Conservation (phyloP, 495 filamentous ascomycete species). For the Choiromyces venosus region DNA sequence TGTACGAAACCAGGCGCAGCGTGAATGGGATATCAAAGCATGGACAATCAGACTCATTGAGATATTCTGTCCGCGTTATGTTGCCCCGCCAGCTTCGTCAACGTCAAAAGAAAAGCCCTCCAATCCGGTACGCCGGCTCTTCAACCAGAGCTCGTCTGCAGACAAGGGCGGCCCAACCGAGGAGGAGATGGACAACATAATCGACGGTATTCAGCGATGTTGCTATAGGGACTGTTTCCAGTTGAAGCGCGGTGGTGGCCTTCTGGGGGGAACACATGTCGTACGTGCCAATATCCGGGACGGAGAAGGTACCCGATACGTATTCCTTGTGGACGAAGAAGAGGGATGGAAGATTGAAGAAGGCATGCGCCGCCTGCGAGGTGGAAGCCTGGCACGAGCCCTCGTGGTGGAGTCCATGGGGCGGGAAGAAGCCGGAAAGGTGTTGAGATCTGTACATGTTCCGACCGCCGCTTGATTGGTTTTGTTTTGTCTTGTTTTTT, state of each 20-base stretch:
- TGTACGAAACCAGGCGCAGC: conserved; percentile 64
- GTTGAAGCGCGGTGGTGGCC: conserved; percentile 30
- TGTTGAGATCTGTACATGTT: conserved; percentile 30
- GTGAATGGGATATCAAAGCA: conserved; percentile 97
- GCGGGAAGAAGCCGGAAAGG: conserved; percentile 36
- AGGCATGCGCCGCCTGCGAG: conserved; percentile 66
- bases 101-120: conserved; percentile 11
- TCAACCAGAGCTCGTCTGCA: conserved; percentile 13
- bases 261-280: conserved; percentile 55
- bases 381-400: conserved; percentile 50
- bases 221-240: conserved; percentile 35
- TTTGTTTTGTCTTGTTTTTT: background rate
- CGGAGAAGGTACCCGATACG: conserved; percentile 71
- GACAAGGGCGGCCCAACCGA: conserved; percentile 25
- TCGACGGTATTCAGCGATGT: conserved; percentile 30
- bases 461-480: conserved; percentile 22
- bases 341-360: conserved; percentile 92
- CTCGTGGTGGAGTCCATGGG: conserved; percentile 46
- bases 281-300: conserved; percentile 77
- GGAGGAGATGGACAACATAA: conserved; percentile 33
- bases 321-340: conserved; percentile 74
- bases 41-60: conserved; percentile 93
- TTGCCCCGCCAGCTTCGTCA: conserved; percentile 25
- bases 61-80: conserved; percentile 67
- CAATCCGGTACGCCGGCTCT: conserved; percentile 31